Percentiles rank a stretch among this genome's conserved stretches.
phyloP scores from a whole-genome alignment of 805 yeast genomes.

The Suhomyces vadensis region DNA sequence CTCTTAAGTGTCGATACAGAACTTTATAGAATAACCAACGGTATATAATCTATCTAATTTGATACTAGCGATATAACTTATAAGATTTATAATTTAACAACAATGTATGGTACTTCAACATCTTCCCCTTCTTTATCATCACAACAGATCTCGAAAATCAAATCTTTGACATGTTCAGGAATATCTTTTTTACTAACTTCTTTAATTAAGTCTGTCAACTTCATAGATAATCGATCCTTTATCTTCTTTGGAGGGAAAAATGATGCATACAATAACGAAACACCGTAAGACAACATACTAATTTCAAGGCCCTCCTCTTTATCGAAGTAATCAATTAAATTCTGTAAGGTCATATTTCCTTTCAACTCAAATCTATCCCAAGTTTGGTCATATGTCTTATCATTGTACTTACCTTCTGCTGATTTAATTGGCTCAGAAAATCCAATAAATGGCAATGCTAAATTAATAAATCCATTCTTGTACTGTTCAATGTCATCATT shows the following conservation, averaged over 20 bases:
- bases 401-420: slow-evolving; percentile 76
- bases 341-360: slow-evolving; percentile 74
- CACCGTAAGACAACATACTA: slow-evolving; percentile 90
- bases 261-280: slow-evolving; percentile 84
- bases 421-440: slow-evolving; percentile 95
- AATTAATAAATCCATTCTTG: slow-evolving; percentile 88
- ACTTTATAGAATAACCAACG: slow-evolving; percentile 15
- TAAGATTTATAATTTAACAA: slow-evolving; percentile 44
- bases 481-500: slow-evolving; percentile 77
- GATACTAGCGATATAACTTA: slow-evolving; percentile 1
- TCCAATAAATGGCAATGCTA: slow-evolving; percentile 94
- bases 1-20: slow-evolving; percentile 29
- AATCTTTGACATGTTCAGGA: slow-evolving; percentile 67
- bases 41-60: not conserved
- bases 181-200: slow-evolving; percentile 83
- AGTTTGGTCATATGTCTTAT: slow-evolving; percentile 76
- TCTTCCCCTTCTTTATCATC: slow-evolving; percentile 94
- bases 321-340: slow-evolving; percentile 73
- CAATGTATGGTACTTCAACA: slow-evolving; percentile 89
- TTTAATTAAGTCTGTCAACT: slow-evolving; percentile 74
- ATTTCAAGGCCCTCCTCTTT: slow-evolving; percentile 82
- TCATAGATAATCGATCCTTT: slow-evolving; percentile 69
- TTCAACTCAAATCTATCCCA: slow-evolving; percentile 92
- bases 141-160: slow-evolving; percentile 87
- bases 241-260: slow-evolving; percentile 91